These are phyloP conservation scores for Xylaria digitata DNA, from an alignment of 2,329 filamentous ascomycete species.

Conservation along the genomic window DNA sequence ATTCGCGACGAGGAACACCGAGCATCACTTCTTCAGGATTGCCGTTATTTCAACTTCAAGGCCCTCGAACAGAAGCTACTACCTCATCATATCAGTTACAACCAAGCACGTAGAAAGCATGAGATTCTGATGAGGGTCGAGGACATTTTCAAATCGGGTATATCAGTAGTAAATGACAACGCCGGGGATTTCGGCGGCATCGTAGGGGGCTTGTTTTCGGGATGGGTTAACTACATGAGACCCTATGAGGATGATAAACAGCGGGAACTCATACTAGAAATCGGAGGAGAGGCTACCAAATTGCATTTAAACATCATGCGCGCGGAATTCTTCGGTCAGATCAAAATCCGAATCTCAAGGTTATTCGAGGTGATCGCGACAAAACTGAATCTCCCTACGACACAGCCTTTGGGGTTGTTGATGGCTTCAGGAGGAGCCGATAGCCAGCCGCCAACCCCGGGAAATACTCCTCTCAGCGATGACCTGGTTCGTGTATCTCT, in stretches of 20 bases:
- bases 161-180: constrained; percentile 70
- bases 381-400: constrained; percentile 77
- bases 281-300: constrained; percentile 72
- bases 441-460: constrained; percentile 72
- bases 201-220: constrained; percentile 49
- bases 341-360: constrained; percentile 75
- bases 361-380: constrained; percentile 84
- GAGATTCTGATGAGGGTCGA: constrained; percentile 86
- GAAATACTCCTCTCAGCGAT: constrained; percentile 75
- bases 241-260: constrained; percentile 84
- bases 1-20: constrained; percentile 83
- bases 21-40: constrained; percentile 81
- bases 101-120: constrained; percentile 72
- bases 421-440: constrained; percentile 72
- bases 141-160: constrained; percentile 88
- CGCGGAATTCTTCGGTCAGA: constrained; percentile 79
- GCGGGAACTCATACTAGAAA: constrained; percentile 82
- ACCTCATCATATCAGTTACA: constrained; percentile 79
- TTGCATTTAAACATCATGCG: constrained; percentile 57
- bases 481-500: constrained; percentile 75
- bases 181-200: constrained; percentile 42
- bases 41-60: constrained; percentile 92
- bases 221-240: constrained; percentile 81
- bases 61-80: constrained; percentile 90
- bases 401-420: constrained; percentile 72